Conservation (phyloP, 2,329 filamentous ascomycete species). For the Diaporthe velutina region DNA sequence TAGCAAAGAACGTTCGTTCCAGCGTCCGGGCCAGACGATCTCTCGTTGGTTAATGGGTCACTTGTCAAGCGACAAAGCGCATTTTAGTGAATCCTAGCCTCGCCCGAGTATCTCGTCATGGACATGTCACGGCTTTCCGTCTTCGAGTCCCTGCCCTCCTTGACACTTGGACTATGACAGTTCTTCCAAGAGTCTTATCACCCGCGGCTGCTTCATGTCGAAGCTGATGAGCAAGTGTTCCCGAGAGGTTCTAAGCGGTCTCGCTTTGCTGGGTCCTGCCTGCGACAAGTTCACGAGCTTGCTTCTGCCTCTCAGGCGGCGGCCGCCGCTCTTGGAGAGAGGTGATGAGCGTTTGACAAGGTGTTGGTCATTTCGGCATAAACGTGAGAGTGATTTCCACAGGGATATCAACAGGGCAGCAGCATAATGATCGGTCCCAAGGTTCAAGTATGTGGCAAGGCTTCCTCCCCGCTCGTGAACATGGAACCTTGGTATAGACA, state of each 20-base stretch:
- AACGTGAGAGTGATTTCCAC: background rate
- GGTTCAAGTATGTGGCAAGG: constrained; percentile 16
- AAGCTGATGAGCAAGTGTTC: constrained; percentile 7
- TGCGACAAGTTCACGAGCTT: background rate
- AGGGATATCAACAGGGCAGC: constrained; percentile 7
- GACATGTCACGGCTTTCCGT: background rate
- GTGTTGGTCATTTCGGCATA: constrained; percentile 2
- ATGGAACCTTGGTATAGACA: constrained; percentile 3
- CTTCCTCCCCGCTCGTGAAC: background rate
- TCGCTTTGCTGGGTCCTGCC: constrained; percentile 6
- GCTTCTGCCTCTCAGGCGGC: background rate
- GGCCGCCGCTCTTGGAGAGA: background rate
- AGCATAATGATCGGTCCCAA: constrained; percentile 26
- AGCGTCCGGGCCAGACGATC: background rate
- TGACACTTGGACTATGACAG: background rate
- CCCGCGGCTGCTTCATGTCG: constrained; percentile 9
- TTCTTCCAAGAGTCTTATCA: constrained; percentile 21
- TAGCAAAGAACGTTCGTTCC: background rate
- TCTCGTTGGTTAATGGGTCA: background rate
- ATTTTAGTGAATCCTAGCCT: constrained; percentile 24
- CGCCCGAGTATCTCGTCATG: constrained; percentile 21
- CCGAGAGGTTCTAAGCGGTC: background rate
- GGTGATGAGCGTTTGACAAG: background rate
- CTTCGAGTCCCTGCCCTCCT: background rate
- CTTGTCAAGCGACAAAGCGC: constrained; percentile 24